Percentiles rank a stretch among this genome's conserved stretches.
Evolutionary conservation across 139 green algal genomes (phyloP).

Genomic region (Limnomonas spitsbergensis): DNA sequence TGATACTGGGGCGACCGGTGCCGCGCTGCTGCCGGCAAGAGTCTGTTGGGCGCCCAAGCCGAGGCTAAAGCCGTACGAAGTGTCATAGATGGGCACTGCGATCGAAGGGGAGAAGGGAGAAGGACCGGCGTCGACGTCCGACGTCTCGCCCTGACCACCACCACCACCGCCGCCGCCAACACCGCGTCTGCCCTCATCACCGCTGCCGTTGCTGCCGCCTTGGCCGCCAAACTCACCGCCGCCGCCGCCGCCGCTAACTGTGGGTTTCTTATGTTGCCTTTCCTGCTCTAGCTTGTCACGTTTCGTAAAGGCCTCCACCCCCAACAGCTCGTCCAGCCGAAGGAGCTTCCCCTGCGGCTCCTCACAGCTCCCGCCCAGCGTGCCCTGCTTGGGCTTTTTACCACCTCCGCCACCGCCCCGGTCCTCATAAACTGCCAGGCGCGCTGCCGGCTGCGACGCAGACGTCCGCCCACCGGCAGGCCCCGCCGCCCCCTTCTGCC

Average conservation of each 20-base stretch:
- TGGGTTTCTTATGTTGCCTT: neutral
- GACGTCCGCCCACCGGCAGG: neutral
- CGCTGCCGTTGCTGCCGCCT: neutral
- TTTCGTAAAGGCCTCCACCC: neutral
- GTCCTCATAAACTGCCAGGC: neutral
- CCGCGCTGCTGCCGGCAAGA: no score
- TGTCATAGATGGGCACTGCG: neutral
- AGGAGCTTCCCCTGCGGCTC: neutral
- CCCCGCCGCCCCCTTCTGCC: neutral
- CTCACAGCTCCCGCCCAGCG: neutral
- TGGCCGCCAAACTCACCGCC: neutral
- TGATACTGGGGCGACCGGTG: no score
- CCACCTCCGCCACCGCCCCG: neutral
- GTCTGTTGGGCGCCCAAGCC: no score
- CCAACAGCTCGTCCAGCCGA: neutral
- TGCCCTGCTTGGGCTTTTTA: neutral
- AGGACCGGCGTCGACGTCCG: neutral
- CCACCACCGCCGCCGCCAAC: neutral
- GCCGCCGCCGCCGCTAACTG: neutral
- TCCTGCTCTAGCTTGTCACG: neutral
- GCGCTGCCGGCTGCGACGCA: neutral
- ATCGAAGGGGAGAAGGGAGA: neutral
- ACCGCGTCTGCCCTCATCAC: neutral
- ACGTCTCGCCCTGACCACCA: neutral
- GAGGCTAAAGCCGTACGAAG: neutral